phyloP scores from a whole-genome alignment of 306 rosid species.

The Vigna mungo region DNA sequence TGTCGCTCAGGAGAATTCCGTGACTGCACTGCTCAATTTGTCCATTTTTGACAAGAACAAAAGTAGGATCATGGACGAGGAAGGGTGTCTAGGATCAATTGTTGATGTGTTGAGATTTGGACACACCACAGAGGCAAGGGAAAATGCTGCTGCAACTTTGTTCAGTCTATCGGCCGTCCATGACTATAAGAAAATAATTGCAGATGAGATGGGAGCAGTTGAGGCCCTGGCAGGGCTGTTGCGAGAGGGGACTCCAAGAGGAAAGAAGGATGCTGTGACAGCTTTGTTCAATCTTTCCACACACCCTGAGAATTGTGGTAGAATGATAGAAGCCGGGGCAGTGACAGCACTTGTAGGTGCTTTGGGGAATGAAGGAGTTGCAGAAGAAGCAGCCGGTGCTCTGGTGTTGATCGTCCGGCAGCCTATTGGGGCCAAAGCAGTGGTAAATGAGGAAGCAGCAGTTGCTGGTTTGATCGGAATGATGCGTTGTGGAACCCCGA shows the following conservation, averaged over 20 bases:
- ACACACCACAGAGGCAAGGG: slow-evolving; percentile 90
- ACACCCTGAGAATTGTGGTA: slow-evolving; percentile 72
- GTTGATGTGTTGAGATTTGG: slow-evolving; percentile 81
- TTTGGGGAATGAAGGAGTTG: slow-evolving; percentile 75
- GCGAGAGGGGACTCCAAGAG: slow-evolving; percentile 80
- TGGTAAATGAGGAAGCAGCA: slow-evolving; percentile 72
- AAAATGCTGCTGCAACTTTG: slow-evolving; percentile 95
- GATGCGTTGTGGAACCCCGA: slow-evolving; percentile 94
- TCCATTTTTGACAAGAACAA: slow-evolving; percentile 89
- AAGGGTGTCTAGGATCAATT: slow-evolving; percentile 78
- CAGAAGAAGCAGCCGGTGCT: slow-evolving; percentile 96
- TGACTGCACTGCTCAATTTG: slow-evolving; percentile 90
- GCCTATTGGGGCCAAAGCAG: slow-evolving; percentile 76
- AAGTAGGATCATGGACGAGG: slow-evolving; percentile 80
- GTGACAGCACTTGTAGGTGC: slow-evolving; percentile 79
- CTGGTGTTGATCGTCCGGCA: slow-evolving; percentile 88
- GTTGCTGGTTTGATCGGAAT: slow-evolving; percentile 74
- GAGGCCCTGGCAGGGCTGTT: slow-evolving; percentile 80
- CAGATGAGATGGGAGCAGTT: slow-evolving; percentile 72
- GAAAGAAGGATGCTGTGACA: slow-evolving; percentile 95
- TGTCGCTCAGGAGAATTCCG: slow-evolving; percentile 91
- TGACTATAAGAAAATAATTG: slow-evolving; percentile 86
- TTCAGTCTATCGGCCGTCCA: slow-evolving; percentile 96
- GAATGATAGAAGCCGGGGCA: slow-evolving; percentile 85
- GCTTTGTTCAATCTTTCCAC: slow-evolving; percentile 92